Evolutionary conservation across 768 basidiomycete species (phyloP), one percentile per base, ranked within the genome.

Genomic region (Mycena kentingensis): DNA sequence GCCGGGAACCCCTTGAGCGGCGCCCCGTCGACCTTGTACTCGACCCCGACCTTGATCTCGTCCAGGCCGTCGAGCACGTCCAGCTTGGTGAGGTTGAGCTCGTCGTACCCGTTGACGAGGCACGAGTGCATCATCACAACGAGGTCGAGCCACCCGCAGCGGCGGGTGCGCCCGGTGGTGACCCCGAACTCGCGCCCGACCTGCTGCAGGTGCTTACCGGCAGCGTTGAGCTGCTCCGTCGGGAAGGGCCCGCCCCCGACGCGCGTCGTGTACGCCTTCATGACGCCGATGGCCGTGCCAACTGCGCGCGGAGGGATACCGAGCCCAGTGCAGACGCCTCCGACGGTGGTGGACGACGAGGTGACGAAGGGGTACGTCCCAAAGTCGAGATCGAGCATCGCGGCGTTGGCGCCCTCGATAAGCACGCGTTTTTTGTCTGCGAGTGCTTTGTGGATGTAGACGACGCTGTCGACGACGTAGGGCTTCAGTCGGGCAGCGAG

Each of bases 201-300:
- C 70, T 95, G 92, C 76, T 98, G 97, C 16, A 99, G 73, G 61
- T 93, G 92, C 18, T 79, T 78, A 11, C 97, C 97, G 74, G 85
- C 51, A 44, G 92, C 89, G 70, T 94, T 88, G 50, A 97, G 80
- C 67, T 93, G 91, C 70, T 99, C 97, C 1, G 91, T 93, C 7
- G 97, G 94, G 80, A 99, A 98, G 3, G 97, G 97, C 0, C 97
- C 97, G 32, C 93, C 92, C n/a, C 97, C 97, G 21, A 99, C 97
- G 24, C 97, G 83, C 1, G 97, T 98, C 16, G 97, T 98, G 70
- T 99, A 99, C 0, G 97, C 97, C 70, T 98, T 99, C 66, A 98
- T 77, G 53, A 99, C 97, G 39, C 97, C 97, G 60, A 95, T 88
- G 22, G 86, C 78, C 42, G 84, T 82, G n/a, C 89, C 90, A 57